Base-by-base conservation (phyloP, 116 monocot species). In the Posidonia oceanica region DNA sequence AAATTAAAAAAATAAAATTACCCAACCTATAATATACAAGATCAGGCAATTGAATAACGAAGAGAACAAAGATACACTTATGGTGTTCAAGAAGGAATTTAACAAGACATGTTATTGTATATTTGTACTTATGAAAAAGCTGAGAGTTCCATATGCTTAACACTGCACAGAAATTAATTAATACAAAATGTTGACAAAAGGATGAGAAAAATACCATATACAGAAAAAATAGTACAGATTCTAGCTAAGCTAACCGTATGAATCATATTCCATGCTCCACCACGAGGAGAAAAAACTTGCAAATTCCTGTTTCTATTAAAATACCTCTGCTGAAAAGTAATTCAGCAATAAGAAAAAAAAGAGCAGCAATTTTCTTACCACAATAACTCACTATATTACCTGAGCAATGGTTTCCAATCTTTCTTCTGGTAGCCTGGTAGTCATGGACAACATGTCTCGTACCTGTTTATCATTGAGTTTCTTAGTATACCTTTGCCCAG, bases 251-350 rank as follows among this genome's bases (percentile, higher is more conserved):
- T 21, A 48, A 95, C 95, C 84, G 81, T 95, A 37, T 83, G 74
- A 0, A 84, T 88, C 95, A 95, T 91, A 57, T 91, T 95, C 91
- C 95, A 91, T 18, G 81, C 78, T 1, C 95, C 88, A 22, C 77
- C 67, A 21, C 15, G 11, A 10, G 91, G 95, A 41, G 59, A 54
- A 51, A 80, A 82, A 1, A 36, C 52, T 77, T 4, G 83, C 88
- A 63, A 79, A 63, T 16, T 2, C 2, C 53, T 14, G 52, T 7
- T 6, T 48, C 4, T 68, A 0, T 83, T 82, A 66, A 86, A 82
- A 66, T 96, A 96, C 53, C 78, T 85, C 36, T 91, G 59, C 88
- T 96, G 79, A 64, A 75, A 76, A 36, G 52, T 59, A 52, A 18
- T 20, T 8, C 21, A 41, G 39, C 15, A 36, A 5, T 56, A 36